Evolutionary conservation across 371 early-diverging fungal genomes (phyloP).

Genomic region (Circinella minor): DNA sequence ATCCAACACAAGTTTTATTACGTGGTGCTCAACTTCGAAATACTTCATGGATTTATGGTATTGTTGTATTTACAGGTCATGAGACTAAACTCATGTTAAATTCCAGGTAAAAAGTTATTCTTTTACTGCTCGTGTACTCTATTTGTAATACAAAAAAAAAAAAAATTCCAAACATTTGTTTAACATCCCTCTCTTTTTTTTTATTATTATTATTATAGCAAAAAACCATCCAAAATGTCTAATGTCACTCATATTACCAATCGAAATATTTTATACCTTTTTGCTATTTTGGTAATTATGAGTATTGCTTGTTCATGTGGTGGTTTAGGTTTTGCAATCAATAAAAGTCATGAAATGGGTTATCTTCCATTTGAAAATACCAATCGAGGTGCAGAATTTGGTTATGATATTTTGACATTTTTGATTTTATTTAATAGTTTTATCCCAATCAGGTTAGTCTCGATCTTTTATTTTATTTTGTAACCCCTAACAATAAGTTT

Average conservation of each 20-base stretch:
- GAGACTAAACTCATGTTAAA: constrained; percentile 91
- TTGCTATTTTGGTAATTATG: constrained; percentile 83
- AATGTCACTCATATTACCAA: constrained; percentile 90
- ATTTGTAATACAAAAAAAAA: too few species aligned
- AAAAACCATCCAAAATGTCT: constrained; percentile 55
- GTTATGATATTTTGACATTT: constrained; percentile 83
- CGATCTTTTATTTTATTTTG: background rate
- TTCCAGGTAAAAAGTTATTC: constrained; percentile 53
- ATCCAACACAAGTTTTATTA: constrained; percentile 82
- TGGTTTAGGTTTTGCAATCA: constrained; percentile 59
- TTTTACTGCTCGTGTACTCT: background rate
- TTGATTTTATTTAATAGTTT: constrained; percentile 90
- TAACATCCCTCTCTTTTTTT: too few species aligned
- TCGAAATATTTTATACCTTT: constrained; percentile 90
- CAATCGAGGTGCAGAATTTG: constrained; percentile 55
- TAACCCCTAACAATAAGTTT: too few species aligned
- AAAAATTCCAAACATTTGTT: too few species aligned
- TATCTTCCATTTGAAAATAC: constrained; percentile 37
- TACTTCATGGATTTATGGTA: constrained; percentile 85
- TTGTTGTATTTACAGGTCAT: constrained; percentile 89
- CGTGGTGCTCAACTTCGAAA: constrained; percentile 87
- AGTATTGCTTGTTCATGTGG: constrained; percentile 86
- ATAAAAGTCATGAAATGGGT: constrained; percentile 36
- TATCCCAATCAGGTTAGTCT: constrained; percentile 78
- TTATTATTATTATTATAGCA: constrained; percentile 32